phyloP scores from a whole-genome alignment of 2,329 filamentous ascomycete species.

The Scedosporium minutisporum region DNA sequence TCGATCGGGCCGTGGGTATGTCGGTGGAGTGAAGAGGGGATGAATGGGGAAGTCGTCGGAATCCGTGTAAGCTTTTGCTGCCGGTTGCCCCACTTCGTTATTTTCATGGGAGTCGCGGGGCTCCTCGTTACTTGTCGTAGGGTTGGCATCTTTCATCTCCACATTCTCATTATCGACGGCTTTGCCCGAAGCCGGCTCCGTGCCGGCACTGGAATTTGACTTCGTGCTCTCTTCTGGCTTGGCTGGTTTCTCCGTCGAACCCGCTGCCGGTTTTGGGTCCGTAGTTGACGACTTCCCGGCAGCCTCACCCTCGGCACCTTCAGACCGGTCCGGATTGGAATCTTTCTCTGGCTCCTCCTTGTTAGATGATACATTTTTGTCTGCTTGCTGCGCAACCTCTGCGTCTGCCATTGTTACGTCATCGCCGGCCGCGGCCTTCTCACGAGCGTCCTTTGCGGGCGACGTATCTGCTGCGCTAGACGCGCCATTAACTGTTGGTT shows the following conservation, averaged over 20 bases:
- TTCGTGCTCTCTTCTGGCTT: neutral
- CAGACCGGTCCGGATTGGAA: neutral
- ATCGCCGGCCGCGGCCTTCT: constrained; percentile 9
- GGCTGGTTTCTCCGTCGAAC: neutral
- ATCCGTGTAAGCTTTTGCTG: constrained; percentile 19
- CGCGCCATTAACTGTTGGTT: neutral
- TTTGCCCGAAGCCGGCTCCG: neutral
- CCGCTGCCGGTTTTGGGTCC: neutral
- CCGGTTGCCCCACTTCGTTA: constrained; percentile 9
- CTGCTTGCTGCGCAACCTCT: neutral
- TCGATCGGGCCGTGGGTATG: constrained; percentile 52
- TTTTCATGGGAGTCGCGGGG: constrained; percentile 7
- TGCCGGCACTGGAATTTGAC: too few species aligned
- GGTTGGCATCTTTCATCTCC: neutral
- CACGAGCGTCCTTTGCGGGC: constrained; percentile 8
- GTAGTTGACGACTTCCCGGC: neutral
- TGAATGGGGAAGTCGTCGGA: constrained; percentile 46
- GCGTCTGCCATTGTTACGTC: constrained; percentile 2
- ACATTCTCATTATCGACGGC: neutral
- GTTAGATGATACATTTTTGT: neutral
- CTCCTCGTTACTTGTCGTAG: constrained; percentile 12
- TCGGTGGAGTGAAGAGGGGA: constrained; percentile 62
- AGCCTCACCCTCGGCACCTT: neutral
- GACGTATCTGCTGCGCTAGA: neutral
- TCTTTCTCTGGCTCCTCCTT: neutral